These are phyloP conservation scores for Tanozyma kutaoensis DNA, from an alignment of 805 yeast species.

Conservation along the genomic window DNA sequence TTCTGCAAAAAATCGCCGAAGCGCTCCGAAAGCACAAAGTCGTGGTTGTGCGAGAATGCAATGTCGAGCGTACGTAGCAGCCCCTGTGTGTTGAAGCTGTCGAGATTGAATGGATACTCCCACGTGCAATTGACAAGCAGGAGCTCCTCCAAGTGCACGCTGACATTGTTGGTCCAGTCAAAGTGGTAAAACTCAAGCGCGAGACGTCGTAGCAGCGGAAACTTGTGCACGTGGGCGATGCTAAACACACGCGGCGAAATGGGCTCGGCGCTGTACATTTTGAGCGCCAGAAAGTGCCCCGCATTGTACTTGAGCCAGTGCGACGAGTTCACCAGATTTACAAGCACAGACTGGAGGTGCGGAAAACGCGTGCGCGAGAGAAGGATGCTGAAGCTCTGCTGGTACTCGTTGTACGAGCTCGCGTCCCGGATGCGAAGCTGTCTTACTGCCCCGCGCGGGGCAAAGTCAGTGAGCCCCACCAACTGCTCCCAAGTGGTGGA, in stretches of 20 bases:
- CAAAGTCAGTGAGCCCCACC: neutral
- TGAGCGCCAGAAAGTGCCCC: slow-evolving; percentile 13
- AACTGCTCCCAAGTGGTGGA: slow-evolving; percentile 13
- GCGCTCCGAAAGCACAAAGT: slow-evolving; percentile 25
- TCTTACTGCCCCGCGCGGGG: neutral
- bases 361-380: slow-evolving; percentile 10
- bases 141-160: slow-evolving; percentile 9
- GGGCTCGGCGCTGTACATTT: slow-evolving; percentile 4
- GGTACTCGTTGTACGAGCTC: slow-evolving; percentile 11
- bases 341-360: slow-evolving; percentile 8
- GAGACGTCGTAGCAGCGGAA: slow-evolving; percentile 18
- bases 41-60: slow-evolving; percentile 12
- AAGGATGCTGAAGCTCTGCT: slow-evolving; percentile 13
- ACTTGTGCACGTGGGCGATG: slow-evolving; percentile 28
- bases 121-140: slow-evolving; percentile 34
- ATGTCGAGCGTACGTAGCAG: slow-evolving; percentile 11
- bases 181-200: slow-evolving; percentile 27
- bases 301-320: slow-evolving; percentile 27
- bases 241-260: slow-evolving; percentile 17
- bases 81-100: slow-evolving; percentile 16
- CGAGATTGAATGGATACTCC: slow-evolving; percentile 41
- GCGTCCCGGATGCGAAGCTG: slow-evolving; percentile 3
- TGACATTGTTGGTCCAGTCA: slow-evolving; percentile 18
- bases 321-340: slow-evolving; percentile 23
- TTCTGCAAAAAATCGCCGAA: slow-evolving; percentile 14